Base-by-base conservation (phyloP, 2,329 filamentous ascomycete genomes). In the Talaromyces amestolkiae region DNA sequence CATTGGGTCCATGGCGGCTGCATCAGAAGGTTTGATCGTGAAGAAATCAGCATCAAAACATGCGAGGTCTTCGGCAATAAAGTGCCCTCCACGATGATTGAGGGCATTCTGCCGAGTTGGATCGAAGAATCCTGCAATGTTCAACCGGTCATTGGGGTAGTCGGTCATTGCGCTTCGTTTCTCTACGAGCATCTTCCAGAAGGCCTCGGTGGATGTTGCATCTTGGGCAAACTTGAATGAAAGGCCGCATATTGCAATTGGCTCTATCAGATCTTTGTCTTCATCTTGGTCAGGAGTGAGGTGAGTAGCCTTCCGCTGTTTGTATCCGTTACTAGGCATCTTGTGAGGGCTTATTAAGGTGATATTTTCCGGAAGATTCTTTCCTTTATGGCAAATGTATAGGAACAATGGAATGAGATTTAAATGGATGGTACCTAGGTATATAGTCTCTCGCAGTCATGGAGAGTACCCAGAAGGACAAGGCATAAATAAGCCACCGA, bases 31-130 rank as follows among this genome's bases (percentile, higher is more conserved):
- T 11, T 43, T 53, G 3, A 65, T 61, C 1, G n/a, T 17, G 58
- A 65, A 65, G 62, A 78, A 78, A 0, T 64, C 56, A 0, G 70
- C 69, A 66, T 78, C 76, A 47, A 78, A 78, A 1, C 35, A 10
- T 3, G 61, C 49, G 10, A 70, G 22, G 51, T 76, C 73, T 37
- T 72, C 70, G 24, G 53, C 4, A 13, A 65, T 56, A 15, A 63
- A 58, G 22, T 47, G 39, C 3, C 58, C 58, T 15, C 58, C 58
- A 72, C 72, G 10, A 70, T 69, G 56, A 67, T 75, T 41, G 15
- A 35, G 17, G 7, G 51, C n/a, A 54, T 54, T 54, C 9, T 3
- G 17, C 31, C 51, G 51, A 54, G 17, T 13, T 54, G 51, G 27
- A 33, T 54, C 35, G 3, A 33, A 54, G 10, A 54, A 54, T 33